These are phyloP conservation scores for Orbilia brochopaga DNA, from an alignment of 2,329 filamentous ascomycete genomes.

Conservation along the genomic window DNA sequence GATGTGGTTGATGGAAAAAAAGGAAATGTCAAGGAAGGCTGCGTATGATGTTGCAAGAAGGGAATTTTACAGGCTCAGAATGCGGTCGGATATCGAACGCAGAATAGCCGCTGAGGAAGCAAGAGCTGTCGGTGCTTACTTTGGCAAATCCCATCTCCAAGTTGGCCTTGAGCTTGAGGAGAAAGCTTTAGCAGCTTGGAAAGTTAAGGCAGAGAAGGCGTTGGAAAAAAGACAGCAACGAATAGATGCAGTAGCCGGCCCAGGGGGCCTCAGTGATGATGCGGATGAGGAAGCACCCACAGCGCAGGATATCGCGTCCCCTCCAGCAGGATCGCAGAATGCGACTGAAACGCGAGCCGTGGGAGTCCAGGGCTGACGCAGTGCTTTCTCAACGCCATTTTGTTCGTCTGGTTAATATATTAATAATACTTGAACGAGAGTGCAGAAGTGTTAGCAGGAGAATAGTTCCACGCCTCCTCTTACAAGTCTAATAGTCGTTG, in stretches of 20 bases:
- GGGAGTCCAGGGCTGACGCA: background rate
- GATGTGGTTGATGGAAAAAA: constrained; percentile 77
- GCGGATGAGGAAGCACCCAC: constrained; percentile 19
- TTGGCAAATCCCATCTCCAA: constrained; percentile 76
- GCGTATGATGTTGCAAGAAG: constrained; percentile 87
- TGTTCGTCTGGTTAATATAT: too few relatives aligned
- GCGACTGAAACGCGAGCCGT: background rate
- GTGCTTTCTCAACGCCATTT: background rate
- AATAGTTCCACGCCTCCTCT: too few relatives aligned
- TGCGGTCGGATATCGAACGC: constrained; percentile 79
- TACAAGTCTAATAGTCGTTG: too few relatives aligned
- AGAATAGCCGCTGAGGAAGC: constrained; percentile 89
- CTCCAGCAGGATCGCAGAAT: background rate
- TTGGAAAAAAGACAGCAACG: constrained; percentile 51
- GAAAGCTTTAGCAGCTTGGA: constrained; percentile 80
- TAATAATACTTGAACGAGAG: too few relatives aligned
- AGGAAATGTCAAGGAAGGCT: constrained; percentile 66
- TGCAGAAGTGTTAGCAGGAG: too few relatives aligned
- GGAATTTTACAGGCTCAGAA: constrained; percentile 86
- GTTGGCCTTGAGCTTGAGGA: constrained; percentile 84
- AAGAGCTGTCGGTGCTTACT: constrained; percentile 81
- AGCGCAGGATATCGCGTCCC: background rate
- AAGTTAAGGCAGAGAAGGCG: constrained; percentile 69
- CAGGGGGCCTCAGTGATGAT: constrained; percentile 31
- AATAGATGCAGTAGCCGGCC: constrained; percentile 56